phyloP scores from a whole-genome alignment of 805 yeast species.

The Hanseniaspora hatyaiensis region DNA sequence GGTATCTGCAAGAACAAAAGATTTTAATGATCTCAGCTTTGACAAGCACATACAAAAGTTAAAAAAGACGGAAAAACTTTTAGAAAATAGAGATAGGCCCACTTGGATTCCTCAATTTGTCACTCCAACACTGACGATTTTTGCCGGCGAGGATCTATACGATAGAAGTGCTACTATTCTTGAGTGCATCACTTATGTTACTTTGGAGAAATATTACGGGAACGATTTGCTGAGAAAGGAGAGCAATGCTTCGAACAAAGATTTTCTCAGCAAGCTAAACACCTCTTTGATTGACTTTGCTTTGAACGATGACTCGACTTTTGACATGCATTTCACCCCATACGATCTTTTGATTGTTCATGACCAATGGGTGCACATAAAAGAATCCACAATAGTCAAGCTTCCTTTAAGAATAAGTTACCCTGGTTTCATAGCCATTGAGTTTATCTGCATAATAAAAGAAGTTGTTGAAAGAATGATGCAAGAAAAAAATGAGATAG shows the following conservation, averaged over 20 bases:
- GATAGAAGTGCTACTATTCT: not conserved
- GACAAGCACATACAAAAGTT: not conserved
- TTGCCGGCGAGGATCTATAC: not conserved
- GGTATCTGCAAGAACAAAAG: not conserved
- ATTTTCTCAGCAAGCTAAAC: not conserved
- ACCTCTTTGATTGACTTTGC: not conserved
- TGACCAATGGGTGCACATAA: not conserved
- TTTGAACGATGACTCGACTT: not conserved
- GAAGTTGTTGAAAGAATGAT: not conserved
- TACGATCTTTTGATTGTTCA: not conserved
- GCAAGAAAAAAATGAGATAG: not conserved
- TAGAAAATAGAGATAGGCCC: not conserved
- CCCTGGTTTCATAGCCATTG: not conserved
- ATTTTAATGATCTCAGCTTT: not conserved
- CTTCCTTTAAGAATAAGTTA: not conserved
- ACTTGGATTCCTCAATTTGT: not conserved
- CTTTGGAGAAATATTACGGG: not conserved
- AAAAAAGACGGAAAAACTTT: not conserved
- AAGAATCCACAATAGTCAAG: not conserved
- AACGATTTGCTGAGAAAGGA: not conserved
- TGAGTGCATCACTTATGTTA: not conserved
- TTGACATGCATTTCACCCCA: not conserved
- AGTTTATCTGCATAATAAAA: not conserved
- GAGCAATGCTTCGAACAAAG: not conserved
- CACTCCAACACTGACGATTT: not conserved